Percentiles rank a stretch among this genome's conserved stretches.
Evolutionary conservation across 1,139 yeast species (phyloP).

Genomic region (Kodamaea sp.): DNA sequence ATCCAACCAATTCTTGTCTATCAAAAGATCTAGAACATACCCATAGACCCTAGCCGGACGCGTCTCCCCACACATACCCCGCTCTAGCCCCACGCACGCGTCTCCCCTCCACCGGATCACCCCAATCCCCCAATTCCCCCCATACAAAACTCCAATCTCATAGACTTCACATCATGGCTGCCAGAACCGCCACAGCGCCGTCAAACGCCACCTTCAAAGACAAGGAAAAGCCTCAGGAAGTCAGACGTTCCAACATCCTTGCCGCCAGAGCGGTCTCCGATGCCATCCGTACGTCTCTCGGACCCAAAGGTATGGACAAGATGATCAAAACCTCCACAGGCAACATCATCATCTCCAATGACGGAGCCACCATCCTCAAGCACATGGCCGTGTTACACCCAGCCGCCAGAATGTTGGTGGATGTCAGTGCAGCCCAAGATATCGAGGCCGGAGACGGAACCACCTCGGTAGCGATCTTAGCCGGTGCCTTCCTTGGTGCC

Average conservation of each 20-base stretch:
- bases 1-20: too few species aligned
- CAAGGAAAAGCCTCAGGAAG: conserved; percentile 97
- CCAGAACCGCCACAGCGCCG: conserved; percentile 42
- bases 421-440: conserved; percentile 96
- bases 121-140: too few species aligned
- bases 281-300: conserved; percentile 94
- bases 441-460: conserved; percentile 99
- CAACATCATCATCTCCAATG: conserved; percentile 92
- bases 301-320: conserved; percentile 99
- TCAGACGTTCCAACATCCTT: conserved; percentile 85
- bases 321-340: conserved; percentile 95
- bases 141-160: too few species aligned
- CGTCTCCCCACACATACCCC: too few species aligned
- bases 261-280: conserved; percentile 99
- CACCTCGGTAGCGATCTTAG: conserved; percentile 91
- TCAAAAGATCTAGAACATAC: too few species aligned
- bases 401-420: conserved; percentile 97
- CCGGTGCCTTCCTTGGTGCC: conserved; percentile 93
- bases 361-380: conserved; percentile 93
- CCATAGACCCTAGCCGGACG: too few species aligned
- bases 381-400: conserved; percentile 99
- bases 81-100: too few species aligned
- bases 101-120: too few species aligned
- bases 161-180: too few species aligned
- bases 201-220: conserved; percentile 90